A percentile compares a stretch with the other conserved stretches of the same genome.
Conservation (phyloP, 2,329 filamentous ascomycete species). For the Phialemoniopsis sp. region DNA sequence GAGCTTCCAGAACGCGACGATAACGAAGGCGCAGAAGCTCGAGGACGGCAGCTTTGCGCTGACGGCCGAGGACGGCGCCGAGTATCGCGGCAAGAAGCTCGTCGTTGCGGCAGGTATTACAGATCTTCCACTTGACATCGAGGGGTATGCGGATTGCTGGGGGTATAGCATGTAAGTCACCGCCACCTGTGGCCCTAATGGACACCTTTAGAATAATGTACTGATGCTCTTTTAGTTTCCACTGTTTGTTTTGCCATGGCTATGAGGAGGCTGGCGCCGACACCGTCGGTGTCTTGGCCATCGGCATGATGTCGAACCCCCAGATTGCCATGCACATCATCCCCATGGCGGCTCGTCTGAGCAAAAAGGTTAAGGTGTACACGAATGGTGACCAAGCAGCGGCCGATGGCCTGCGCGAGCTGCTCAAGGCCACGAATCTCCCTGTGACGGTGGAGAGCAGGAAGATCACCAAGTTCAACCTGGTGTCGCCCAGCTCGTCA, state of each 20-base stretch:
- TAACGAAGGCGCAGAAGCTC: conserved; percentile 20
- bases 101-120: conserved; percentile 49
- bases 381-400: conserved; percentile 38
- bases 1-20: conserved; percentile 19
- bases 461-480: conserved; percentile 19
- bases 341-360: conserved; percentile 37
- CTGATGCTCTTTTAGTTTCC: conserved; percentile 29
- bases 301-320: conserved; percentile 23
- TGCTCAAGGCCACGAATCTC: no score
- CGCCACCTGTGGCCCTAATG: no score
- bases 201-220: no score
- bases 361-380: conserved; percentile 42
- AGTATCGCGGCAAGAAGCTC: conserved; percentile 46
- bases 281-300: conserved; percentile 41
- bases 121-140: conserved; percentile 46
- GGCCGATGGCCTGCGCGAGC: conserved; percentile 14
- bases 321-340: conserved; percentile 31
- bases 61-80: conserved; percentile 32
- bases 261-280: conserved; percentile 48
- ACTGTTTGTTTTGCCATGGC: conserved; percentile 58
- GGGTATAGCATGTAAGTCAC: conserved; percentile 42
- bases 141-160: conserved; percentile 54
- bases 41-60: conserved; percentile 26
- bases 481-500: conserved; percentile 15
- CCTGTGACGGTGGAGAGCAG: not conserved